phyloP scores from a whole-genome alignment of 768 basidiomycete species.

The Royoungia palumana region DNA sequence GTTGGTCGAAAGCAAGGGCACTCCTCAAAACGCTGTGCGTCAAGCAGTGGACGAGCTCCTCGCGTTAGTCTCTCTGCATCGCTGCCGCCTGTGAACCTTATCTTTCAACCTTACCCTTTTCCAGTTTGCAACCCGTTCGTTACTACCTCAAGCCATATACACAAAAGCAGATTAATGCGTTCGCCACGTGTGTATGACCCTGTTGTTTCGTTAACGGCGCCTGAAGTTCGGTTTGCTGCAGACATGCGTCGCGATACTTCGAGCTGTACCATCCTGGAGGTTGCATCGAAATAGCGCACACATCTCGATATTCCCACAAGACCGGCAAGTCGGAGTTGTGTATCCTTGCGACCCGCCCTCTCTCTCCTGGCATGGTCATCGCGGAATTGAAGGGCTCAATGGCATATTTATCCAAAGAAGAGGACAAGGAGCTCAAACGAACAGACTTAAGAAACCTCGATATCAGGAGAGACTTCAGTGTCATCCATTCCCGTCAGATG shows the following conservation, averaged over 20 bases:
- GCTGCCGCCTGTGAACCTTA: conserved; percentile 7
- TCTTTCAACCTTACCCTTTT: conserved; percentile 16
- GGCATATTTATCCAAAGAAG: conserved; percentile 82
- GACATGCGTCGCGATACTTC: conserved; percentile 86
- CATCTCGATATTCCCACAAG: conserved; percentile 79
- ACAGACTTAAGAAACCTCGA: conserved; percentile 67
- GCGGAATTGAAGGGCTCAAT: conserved; percentile 88
- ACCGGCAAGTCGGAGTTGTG: conserved; percentile 89
- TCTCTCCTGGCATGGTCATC: conserved; percentile 68
- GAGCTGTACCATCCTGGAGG: conserved; percentile 83
- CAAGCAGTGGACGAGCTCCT: conserved; percentile 78
- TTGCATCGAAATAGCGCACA: conserved; percentile 85
- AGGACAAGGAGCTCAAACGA: conserved; percentile 82
- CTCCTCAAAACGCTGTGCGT: conserved; percentile 56
- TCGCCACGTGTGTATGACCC: conserved; percentile 73
- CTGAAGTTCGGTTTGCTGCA: conserved; percentile 35
- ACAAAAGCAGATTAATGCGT: conserved; percentile 87
- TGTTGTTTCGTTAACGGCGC: conserved; percentile 25
- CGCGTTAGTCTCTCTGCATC: conserved; percentile 48
- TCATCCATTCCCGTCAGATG: conserved; percentile 87
- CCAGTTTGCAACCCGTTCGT: conserved; percentile 69
- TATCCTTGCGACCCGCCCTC: conserved; percentile 74
- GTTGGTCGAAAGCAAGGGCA: conserved; percentile 58
- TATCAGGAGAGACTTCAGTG: conserved; percentile 84
- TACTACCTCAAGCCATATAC: conserved; percentile 73